These are phyloP conservation scores for Lippia alba DNA, from an alignment of 305 asterid genomes.

Conservation along the genomic window DNA sequence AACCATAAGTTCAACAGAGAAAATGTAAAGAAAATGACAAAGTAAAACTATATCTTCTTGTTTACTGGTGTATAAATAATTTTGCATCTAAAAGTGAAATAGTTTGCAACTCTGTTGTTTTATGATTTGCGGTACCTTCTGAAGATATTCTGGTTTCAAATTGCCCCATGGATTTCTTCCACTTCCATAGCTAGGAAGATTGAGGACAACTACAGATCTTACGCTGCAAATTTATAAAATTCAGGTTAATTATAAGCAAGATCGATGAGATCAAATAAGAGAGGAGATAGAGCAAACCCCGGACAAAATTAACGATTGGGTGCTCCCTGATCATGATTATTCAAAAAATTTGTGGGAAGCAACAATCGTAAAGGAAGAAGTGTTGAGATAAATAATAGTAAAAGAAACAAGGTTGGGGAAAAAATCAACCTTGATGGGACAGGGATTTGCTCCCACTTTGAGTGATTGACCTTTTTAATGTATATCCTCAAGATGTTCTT, in stretches of 20 bases:
- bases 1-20: too few species aligned
- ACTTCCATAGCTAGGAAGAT: conserved; percentile 97
- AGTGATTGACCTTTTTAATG: conserved; percentile 70
- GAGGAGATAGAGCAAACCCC: conserved; percentile 19
- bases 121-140: conserved; percentile 58
- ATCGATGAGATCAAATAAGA: too few species aligned
- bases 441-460: conserved; percentile 78
- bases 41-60: too few species aligned
- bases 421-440: conserved; percentile 73
- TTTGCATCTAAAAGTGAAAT: not conserved
- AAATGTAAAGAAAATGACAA: not conserved
- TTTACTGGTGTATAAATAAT: not conserved
- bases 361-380: not conserved
- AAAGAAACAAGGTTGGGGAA: not conserved
- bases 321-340: conserved; percentile 6
- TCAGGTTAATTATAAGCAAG: conserved; percentile 14
- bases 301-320: conserved; percentile 5
- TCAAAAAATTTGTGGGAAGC: conserved; percentile 17
- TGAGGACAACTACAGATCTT: conserved; percentile 83
- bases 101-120: not conserved
- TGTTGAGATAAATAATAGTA: not conserved
- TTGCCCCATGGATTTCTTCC: conserved; percentile 97
- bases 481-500: conserved; percentile 82
- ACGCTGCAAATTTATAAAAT: conserved; percentile 53
- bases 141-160: conserved; percentile 78